Conservation (phyloP, 2,329 filamentous ascomycete species). For the Aspergillus caelatus region DNA sequence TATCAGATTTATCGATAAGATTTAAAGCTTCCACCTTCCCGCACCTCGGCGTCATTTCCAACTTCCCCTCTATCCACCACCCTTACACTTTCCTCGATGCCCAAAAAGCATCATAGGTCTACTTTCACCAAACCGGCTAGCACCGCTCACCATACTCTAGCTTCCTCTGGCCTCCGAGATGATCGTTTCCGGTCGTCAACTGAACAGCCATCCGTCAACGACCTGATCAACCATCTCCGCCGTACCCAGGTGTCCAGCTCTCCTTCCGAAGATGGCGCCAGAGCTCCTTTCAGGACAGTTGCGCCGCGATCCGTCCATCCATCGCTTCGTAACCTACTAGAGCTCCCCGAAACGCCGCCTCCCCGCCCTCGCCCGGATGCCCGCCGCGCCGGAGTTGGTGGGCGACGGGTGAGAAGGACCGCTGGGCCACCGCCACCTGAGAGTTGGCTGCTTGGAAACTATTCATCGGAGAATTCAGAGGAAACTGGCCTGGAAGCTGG, state of each 20-base stretch:
- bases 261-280: slow-evolving; percentile 19
- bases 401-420: slow-evolving; percentile 38
- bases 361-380: slow-evolving; percentile 43
- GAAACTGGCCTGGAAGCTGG: slow-evolving; percentile 17
- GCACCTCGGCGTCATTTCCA: slow-evolving; percentile 2
- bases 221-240: slow-evolving; percentile 51
- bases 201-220: slow-evolving; percentile 47
- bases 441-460: slow-evolving; percentile 45
- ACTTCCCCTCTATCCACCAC: slow-evolving; percentile 13
- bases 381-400: slow-evolving; percentile 36
- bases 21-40: slow-evolving; percentile 2
- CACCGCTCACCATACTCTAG: slow-evolving; percentile 44
- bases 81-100: slow-evolving; percentile 39
- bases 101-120: slow-evolving; percentile 49
- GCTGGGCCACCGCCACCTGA: slow-evolving; percentile 50
- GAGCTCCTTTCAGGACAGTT: slow-evolving; percentile 22
- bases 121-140: slow-evolving; percentile 44
- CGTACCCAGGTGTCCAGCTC: slow-evolving; percentile 40
- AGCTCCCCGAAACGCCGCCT: slow-evolving; percentile 47
- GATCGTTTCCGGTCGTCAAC: slow-evolving; percentile 25
- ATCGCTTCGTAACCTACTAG: slow-evolving; percentile 47
- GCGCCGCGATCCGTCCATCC: slow-evolving; percentile 47
- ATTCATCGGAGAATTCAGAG: slow-evolving; percentile 1
- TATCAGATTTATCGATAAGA: slow-evolving; percentile 6
- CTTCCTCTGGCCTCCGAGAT: slow-evolving; percentile 30